Base-by-base conservation (phyloP, 805 yeast species). In the Candida jianshihensis region DNA sequence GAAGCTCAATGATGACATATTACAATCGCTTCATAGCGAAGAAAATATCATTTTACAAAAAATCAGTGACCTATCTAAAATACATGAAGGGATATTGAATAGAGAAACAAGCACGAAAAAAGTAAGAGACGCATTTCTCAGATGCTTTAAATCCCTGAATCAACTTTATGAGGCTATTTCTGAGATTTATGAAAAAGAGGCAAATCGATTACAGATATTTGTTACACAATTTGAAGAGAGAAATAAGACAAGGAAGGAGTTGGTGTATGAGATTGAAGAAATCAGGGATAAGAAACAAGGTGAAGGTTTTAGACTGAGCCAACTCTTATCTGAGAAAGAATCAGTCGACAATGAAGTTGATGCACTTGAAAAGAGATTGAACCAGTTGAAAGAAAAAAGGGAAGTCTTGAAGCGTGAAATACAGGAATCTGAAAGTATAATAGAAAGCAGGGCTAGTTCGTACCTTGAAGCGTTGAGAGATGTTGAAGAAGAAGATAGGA, bases 361-460 rank as follows among this genome's bases (percentile, higher is more conserved):
- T 2, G 50, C 42, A 1, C 40, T 68, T 18, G 70, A 70, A 39
- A 36, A 39, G 9, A 53, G 63, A 27, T 41, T 71, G 13, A 25
- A 30, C 8, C 53, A 54, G 9, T 48, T 70, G 20, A 53, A 51
- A 21, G 47, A 49, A 1, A 68, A 62, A 42, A 61, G 60, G 32
- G 36, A 31, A 2, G 46, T 59, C 1, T 26, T 71, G 6, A 46
- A 43, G 11, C 25, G 34, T 7, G 77, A 71, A 48, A 66, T 70
- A 19, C 55, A 54, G 11, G 58, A 58, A 10, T 68, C 75, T 0
- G 63, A 67, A 42, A 68, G 74, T 10, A 65, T 71, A 4, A 54
- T 71, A 19, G 75, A 71, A 38, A 70, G 75, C 44, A 57, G 61
- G 33, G 55, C 73, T 0, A 64, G 73, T 4, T 56, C 60, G 29